Conservation (phyloP, 177 flowering plant genomes). For the Vitis hybrid region DNA sequence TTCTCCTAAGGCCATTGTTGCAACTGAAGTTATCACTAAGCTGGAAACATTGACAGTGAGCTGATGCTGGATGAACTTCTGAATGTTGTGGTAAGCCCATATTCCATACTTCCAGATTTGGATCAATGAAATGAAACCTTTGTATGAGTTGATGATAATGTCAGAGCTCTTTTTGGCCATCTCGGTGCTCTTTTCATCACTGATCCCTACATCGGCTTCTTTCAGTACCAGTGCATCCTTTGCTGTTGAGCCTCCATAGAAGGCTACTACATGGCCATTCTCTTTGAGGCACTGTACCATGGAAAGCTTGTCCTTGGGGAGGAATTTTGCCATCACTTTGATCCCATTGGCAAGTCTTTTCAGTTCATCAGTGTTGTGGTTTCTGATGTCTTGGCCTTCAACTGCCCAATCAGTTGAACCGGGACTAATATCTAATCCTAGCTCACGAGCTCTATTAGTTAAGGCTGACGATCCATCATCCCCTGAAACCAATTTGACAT, state of each 20-base stretch:
- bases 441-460: neutral
- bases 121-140: neutral
- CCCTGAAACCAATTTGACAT: slow-evolving; percentile 11
- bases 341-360: neutral
- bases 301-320: slow-evolving; percentile 11
- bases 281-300: slow-evolving; percentile 11
- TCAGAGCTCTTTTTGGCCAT: slow-evolving; percentile 14
- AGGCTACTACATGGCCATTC: slow-evolving; percentile 15
- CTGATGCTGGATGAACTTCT: slow-evolving; percentile 18
- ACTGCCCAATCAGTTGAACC: neutral
- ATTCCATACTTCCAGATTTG: neutral
- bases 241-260: slow-evolving; percentile 1
- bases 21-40: slow-evolving; percentile 2
- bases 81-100: slow-evolving; percentile 16
- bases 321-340: slow-evolving; percentile 8
- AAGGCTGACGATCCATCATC: slow-evolving; percentile 1
- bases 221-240: slow-evolving; percentile 6
- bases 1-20: slow-evolving; percentile 1
- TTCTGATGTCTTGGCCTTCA: slow-evolving; percentile 1
- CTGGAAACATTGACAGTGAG: slow-evolving; percentile 18
- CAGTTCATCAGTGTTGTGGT: neutral
- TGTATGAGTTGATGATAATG: neutral
- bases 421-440: neutral
- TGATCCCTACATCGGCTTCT: slow-evolving; percentile 19
- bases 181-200: neutral